Conservation (phyloP, 768 basidiomycete genomes). For the Russula brevipes region DNA sequence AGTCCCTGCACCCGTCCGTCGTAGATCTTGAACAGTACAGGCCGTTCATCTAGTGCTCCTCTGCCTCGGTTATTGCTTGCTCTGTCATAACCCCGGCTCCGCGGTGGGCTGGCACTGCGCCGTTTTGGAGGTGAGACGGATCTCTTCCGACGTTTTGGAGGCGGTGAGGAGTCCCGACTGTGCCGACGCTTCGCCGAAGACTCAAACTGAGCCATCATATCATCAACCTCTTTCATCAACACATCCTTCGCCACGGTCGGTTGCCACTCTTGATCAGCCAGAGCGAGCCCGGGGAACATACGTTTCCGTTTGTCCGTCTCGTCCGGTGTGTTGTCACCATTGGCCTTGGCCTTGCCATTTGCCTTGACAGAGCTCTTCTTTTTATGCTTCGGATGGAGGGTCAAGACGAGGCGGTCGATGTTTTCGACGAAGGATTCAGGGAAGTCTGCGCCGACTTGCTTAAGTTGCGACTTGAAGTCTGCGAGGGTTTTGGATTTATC, state of each 20-base stretch:
- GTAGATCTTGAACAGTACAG: slow-evolving; percentile 93
- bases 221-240: slow-evolving; percentile 83
- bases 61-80: slow-evolving; percentile 40
- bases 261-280: slow-evolving; percentile 68
- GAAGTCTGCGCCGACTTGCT: slow-evolving; percentile 74
- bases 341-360: slow-evolving; percentile 33
- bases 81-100: slow-evolving; percentile 46
- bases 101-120: slow-evolving; percentile 53
- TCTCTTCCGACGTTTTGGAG: slow-evolving; percentile 58
- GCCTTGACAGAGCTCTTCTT: slow-evolving; percentile 52
- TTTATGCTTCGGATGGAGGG: slow-evolving; percentile 94
- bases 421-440: slow-evolving; percentile 88
- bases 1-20: slow-evolving; percentile 76
- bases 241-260: slow-evolving; percentile 66
- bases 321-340: slow-evolving; percentile 36
- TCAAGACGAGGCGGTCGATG: slow-evolving; percentile 90
- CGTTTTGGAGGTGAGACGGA: slow-evolving; percentile 45
- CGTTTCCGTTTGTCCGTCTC: slow-evolving; percentile 78
- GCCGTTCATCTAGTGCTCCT: slow-evolving; percentile 64
- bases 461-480: slow-evolving; percentile 78
- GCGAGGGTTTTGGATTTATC: slow-evolving; percentile 71
- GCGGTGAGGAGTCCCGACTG: slow-evolving; percentile 32
- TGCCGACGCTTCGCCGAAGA: slow-evolving; percentile 60
- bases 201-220: slow-evolving; percentile 75
- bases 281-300: slow-evolving; percentile 83